Evolutionary conservation across 129 eudicot genomes (phyloP).

Genomic region (Smallanthus sonchifolius): DNA sequence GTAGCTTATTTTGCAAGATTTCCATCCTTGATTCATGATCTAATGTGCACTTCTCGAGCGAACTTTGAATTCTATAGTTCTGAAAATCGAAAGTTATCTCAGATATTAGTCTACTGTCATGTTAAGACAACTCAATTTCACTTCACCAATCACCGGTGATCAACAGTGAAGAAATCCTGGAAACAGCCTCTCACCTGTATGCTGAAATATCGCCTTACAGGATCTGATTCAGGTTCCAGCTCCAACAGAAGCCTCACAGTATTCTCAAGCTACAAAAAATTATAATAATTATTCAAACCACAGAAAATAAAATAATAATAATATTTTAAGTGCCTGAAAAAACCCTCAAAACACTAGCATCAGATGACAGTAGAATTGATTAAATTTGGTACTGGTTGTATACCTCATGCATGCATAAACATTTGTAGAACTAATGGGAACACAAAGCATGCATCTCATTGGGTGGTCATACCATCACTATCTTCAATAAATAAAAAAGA

Average conservation of each 20-base stretch:
- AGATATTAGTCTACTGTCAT: slow-evolving; percentile 2
- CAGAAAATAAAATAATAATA: neutral
- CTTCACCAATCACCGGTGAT: neutral
- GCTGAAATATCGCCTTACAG: slow-evolving; percentile 73
- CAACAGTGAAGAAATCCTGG: neutral
- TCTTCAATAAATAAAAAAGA: neutral
- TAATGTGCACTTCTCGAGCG: slow-evolving; percentile 68
- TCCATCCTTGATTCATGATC: slow-evolving; percentile 77
- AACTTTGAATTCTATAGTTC: slow-evolving; percentile 68
- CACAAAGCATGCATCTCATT: neutral
- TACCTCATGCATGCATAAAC: slow-evolving; percentile 1
- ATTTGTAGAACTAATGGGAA: neutral
- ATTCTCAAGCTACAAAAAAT: slow-evolving; percentile 75
- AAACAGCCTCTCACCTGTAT: slow-evolving; percentile 56
- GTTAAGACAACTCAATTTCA: neutral
- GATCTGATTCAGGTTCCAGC: slow-evolving; percentile 93
- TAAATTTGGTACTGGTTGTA: neutral
- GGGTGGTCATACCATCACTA: slow-evolving; percentile 1
- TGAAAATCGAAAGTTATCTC: slow-evolving; percentile 22
- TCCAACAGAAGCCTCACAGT: slow-evolving; percentile 80
- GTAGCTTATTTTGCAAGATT: slow-evolving; percentile 52
- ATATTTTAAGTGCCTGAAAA: neutral
- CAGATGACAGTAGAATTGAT: neutral
- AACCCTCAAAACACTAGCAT: neutral
- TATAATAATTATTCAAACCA: slow-evolving; percentile 11